These are phyloP conservation scores for Eucalyptus pauciflora DNA, from an alignment of 345 rosid genomes.

Conservation along the genomic window DNA sequence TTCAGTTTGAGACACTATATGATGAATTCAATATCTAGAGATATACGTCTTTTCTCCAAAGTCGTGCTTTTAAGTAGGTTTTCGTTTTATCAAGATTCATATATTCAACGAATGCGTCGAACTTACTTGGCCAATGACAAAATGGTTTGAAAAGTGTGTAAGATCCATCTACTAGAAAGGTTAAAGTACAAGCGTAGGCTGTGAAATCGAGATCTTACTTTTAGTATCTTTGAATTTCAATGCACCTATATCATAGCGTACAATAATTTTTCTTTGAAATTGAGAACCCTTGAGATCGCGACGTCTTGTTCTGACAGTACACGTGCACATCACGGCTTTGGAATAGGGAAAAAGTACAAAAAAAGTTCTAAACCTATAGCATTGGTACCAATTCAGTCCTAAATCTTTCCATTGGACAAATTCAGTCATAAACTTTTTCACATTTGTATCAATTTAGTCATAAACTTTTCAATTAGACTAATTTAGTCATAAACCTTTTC, in stretches of 20 bases:
- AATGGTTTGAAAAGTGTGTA: not conserved
- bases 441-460: too few species aligned
- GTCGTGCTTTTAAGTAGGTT: not conserved
- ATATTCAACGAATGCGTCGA: not conserved
- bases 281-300: not conserved
- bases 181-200: not conserved
- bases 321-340: accelerated
- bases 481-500: accelerated
- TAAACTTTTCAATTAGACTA: accelerated
- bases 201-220: not conserved
- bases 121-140: not conserved
- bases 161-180: not conserved
- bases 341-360: too few species aligned
- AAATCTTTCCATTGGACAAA: too few species aligned
- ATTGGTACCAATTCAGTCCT: accelerated
- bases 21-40: not conserved
- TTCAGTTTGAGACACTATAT: not conserved
- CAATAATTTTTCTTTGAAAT: not conserved
- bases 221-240: not conserved
- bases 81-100: not conserved
- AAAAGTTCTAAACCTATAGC: too few species aligned
- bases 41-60: not conserved
- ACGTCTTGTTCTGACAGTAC: accelerated
- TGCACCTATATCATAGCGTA: not conserved
- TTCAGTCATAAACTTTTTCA: too few species aligned